Evolutionary conservation across 2,329 filamentous ascomycete species (phyloP), one percentile per base, ranked within the genome.

Genomic region (Lecanicillium sp.): DNA sequence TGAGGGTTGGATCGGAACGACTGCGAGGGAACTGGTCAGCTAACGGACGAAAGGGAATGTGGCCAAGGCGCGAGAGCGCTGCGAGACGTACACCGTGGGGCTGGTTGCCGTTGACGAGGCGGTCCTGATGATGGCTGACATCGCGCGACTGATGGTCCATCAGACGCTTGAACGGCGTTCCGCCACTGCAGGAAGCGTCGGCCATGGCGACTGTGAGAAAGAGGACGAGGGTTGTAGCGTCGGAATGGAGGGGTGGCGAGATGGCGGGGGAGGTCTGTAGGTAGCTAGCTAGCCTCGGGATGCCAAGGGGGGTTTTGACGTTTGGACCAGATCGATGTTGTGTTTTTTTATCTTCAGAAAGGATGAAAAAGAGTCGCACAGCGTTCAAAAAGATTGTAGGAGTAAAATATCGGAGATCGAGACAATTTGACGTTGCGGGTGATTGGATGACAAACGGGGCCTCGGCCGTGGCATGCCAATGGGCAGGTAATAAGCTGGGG

Each of bases 151-250:
- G 67, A 32, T 71, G 67, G 8, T 71, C 67, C 17, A 68, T 56
- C 35, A 72, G 61, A 11, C 62, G 65, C 60, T 72, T 72, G 48
- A 72, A 70, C 29, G 69, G 68, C 41, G 66, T 67, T 2, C 62
- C 61, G 27, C 67, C 68, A 51, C 67, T 68, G 52, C 69, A 72
- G 9, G 68, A 67, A 48, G 62, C 61, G 44, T 70, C 67, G 30
- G 67, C 62, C 69, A 72, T 72, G 46, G 21, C 41, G 15, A 19
- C 26, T 40, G 20, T 9, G 32, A 29, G 3, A 20, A 23, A 29
- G 3, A 20, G 20, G 11, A 14, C 10, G 32, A 19, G 35, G 26
- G 19, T 30, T 39, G 44, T 9, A 35, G 38, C 12, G 44, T 39
- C 44, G 24, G 44, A n/a, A 35, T 33, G 29, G 29, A 39, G 19